Percentiles rank a stretch among this genome's conserved stretches.
These are phyloP conservation scores for Bullera alba DNA, from an alignment of 768 basidiomycete genomes.

Conservation along the genomic window DNA sequence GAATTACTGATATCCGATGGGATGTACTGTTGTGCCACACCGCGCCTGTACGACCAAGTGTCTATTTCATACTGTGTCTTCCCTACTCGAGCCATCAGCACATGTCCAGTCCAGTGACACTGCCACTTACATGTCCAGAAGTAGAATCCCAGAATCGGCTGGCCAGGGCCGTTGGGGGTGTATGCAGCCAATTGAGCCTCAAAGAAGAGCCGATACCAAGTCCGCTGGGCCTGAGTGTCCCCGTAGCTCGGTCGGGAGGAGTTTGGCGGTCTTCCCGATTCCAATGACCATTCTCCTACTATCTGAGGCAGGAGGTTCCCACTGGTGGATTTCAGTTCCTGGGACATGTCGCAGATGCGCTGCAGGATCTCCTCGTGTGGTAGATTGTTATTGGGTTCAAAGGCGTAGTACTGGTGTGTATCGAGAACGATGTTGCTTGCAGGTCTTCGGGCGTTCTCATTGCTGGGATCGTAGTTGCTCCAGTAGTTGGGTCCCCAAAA, in stretches of 20 bases:
- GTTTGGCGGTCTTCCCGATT: slow-evolving; percentile 26
- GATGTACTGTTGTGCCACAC: slow-evolving; percentile 35
- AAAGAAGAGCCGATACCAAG: slow-evolving; percentile 42
- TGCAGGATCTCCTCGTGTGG: slow-evolving; percentile 36
- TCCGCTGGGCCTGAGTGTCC: slow-evolving; percentile 30
- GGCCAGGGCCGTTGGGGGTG: slow-evolving; percentile 20
- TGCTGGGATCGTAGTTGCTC: slow-evolving; percentile 30
- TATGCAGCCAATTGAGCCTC: slow-evolving; percentile 44
- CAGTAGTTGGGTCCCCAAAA: slow-evolving; percentile 43
- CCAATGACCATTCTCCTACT: slow-evolving; percentile 45
- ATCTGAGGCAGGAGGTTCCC: slow-evolving; percentile 9
- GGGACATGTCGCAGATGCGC: slow-evolving; percentile 38
- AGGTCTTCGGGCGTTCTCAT: slow-evolving; percentile 3
- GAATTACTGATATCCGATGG: slow-evolving; percentile 38
- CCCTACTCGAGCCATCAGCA: slow-evolving; percentile 16
- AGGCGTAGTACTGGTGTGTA: slow-evolving; percentile 45
- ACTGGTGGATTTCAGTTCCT: slow-evolving; percentile 17
- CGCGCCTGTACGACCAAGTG: slow-evolving; percentile 40
- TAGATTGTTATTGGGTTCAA: slow-evolving; percentile 36
- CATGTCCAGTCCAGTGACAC: background rate
- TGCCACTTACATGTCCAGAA: slow-evolving; percentile 42
- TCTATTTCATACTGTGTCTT: slow-evolving; percentile 40
- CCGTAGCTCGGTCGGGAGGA: slow-evolving; percentile 13
- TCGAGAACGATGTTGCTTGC: slow-evolving; percentile 24
- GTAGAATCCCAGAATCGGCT: slow-evolving; percentile 38